phyloP scores from a whole-genome alignment of 108 stramenopile genomes.

The Stephanodiscus minutulus region DNA sequence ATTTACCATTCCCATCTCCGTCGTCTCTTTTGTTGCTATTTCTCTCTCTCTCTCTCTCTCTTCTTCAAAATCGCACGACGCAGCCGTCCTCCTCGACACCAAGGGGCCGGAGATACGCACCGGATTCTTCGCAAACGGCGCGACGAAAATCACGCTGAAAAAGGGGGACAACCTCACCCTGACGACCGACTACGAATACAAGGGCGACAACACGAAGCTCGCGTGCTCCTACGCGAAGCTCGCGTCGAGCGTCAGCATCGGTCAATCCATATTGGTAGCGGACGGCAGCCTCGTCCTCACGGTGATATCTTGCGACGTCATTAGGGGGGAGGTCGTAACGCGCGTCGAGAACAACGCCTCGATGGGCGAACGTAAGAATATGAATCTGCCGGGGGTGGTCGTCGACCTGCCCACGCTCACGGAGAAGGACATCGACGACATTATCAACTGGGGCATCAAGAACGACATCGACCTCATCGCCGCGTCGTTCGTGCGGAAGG shows the following conservation, averaged over 20 bases:
- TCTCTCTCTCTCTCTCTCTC: conserved; percentile 7
- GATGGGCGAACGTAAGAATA: conserved; percentile 90
- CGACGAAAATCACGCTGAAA: conserved; percentile 59
- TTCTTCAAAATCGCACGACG: neutral
- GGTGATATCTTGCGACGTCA: conserved; percentile 61
- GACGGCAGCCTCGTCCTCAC: conserved; percentile 88
- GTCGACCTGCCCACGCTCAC: conserved; percentile 88
- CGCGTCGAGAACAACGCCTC: conserved; percentile 77
- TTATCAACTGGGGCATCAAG: conserved; percentile 81
- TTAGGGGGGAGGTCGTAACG: conserved; percentile 59
- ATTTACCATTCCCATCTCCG: neutral
- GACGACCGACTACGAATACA: conserved; percentile 76
- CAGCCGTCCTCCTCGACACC: conserved; percentile 82
- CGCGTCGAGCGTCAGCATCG: conserved; percentile 64
- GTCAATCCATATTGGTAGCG: conserved; percentile 82
- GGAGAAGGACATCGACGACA: conserved; percentile 93
- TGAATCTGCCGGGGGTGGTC: conserved; percentile 90
- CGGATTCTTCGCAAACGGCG: conserved; percentile 84
- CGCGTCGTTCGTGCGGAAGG: conserved; percentile 94
- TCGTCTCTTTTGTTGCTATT: no score
- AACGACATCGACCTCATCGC: conserved; percentile 96
- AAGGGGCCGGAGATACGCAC: conserved; percentile 94
- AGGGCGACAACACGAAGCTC: conserved; percentile 63
- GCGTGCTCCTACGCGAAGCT: conserved; percentile 80
- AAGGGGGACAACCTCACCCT: conserved; percentile 70